Percentiles rank a stretch among this genome's conserved stretches.
Conservation (phyloP, 2,329 filamentous ascomycete species). For the Salinomyces thailandicus region DNA sequence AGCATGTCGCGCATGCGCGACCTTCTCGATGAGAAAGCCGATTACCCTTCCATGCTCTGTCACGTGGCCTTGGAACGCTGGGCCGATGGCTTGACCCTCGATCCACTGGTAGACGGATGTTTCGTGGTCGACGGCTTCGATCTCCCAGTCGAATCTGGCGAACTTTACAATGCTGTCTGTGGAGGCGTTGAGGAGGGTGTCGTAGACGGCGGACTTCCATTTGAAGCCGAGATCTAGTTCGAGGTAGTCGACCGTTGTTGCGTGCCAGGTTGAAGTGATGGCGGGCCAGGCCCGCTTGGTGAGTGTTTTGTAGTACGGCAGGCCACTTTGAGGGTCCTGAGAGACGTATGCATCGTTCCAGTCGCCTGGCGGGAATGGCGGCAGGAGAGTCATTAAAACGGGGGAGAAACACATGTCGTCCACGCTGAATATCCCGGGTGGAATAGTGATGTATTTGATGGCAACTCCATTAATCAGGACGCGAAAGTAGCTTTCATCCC, state of each 20-base stretch:
- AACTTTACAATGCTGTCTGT: constrained; percentile 33
- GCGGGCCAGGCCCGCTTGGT: constrained; percentile 17
- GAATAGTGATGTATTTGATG: constrained; percentile 35
- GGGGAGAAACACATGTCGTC: constrained; percentile 23
- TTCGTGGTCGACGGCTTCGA: constrained; percentile 28
- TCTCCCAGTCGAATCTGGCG: constrained; percentile 31
- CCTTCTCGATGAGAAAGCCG: constrained; percentile 29
- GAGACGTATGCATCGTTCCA: constrained; percentile 33
- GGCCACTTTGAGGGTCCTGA: constrained; percentile 15
- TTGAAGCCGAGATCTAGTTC: constrained; percentile 15
- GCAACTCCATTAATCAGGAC: constrained; percentile 28
- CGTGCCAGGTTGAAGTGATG: constrained; percentile 29
- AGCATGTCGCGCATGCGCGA: constrained; percentile 21
- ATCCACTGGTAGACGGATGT: constrained; percentile 31
- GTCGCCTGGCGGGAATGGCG: constrained; percentile 29
- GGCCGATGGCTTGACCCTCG: constrained; percentile 25
- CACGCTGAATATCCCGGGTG: constrained; percentile 23
- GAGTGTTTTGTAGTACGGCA: constrained; percentile 9
- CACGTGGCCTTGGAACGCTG: constrained; percentile 31
- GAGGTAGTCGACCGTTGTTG: constrained; percentile 27
- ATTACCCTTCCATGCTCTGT: constrained; percentile 31
- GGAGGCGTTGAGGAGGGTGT: constrained; percentile 13
- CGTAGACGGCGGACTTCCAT: constrained; percentile 13
- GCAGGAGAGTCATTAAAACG: constrained; percentile 25
- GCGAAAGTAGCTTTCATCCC: constrained; percentile 27